Evolutionary conservation across 2,329 filamentous ascomycete genomes (phyloP), one percentile per base, ranked within the genome.

Genomic region (Diaporthe ilicicola): DNA sequence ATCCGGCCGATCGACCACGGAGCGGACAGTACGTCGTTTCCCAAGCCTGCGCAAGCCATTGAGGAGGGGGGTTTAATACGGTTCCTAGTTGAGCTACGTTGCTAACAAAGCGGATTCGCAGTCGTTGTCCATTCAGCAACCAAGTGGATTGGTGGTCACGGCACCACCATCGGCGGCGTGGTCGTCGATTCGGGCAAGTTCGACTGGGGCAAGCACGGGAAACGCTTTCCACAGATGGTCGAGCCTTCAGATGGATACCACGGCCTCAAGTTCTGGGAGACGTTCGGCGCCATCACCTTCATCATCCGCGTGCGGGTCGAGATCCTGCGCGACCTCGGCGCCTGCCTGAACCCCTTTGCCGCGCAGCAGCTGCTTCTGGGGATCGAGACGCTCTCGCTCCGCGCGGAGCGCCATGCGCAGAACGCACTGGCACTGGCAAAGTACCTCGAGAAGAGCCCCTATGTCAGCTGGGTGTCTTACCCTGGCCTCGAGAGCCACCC

Each of bases 71-170:
- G n/a, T n/a, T n/a, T 46, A 6, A 13, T 1, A 24, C 6, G 1
- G 6, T 3, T 51, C 3, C 17, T 19, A n/a, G 12, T 1, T 37
- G 48, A 34, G n/a, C 13, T 12, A 10, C 8, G 19, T 42, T 37
- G 4, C 56, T 69, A 46, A 71, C 48, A 19, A 19, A 24, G 9
- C 29, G 22, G 44, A 27, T 12, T 15, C 2, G 9, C 39, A 72
- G 71, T 98, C 72, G 92, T 98, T 66, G 93, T 97, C 29, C 94
- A 98, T 87, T 96, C 93, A 48, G 94, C 94, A 13, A 97, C 95
- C 71, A 98, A 98, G 83, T 98, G 95, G 95, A 98, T 98, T 74
- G 95, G 95, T 70, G 95, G 95, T 51, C 95, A 98, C 82, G 95
- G 95, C 73, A 97, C 95, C 50, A 97, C 95, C 32, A 93, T 98